Evolutionary conservation across 2,329 filamentous ascomycete species (phyloP).

Genomic region (Colletotrichum chrysophilum): DNA sequence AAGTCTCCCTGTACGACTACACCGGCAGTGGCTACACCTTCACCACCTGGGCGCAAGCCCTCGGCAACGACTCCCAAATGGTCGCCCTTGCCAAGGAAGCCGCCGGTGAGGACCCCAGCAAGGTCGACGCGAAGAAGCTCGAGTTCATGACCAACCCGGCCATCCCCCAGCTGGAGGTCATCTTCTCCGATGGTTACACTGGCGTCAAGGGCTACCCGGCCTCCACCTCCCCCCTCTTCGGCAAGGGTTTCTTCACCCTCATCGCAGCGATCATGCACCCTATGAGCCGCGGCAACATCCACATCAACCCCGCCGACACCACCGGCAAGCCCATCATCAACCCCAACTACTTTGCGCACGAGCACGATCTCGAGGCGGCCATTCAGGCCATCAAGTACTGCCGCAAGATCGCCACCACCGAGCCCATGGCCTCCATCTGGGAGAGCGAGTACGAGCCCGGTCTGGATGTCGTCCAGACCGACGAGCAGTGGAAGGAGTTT

Average conservation of each 20-base stretch:
- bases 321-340: slow-evolving; percentile 35
- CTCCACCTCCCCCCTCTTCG: slow-evolving; percentile 30
- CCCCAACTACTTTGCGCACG: slow-evolving; percentile 31
- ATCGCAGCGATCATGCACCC: slow-evolving; percentile 34
- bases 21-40: slow-evolving; percentile 44
- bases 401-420: slow-evolving; percentile 33
- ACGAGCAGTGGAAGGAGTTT: slow-evolving; percentile 25
- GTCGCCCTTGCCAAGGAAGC: slow-evolving; percentile 37
- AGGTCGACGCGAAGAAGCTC: slow-evolving; percentile 43
- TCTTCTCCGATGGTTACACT: slow-evolving; percentile 50
- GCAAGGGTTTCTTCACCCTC: slow-evolving; percentile 32
- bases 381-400: slow-evolving; percentile 34
- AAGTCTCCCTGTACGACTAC: slow-evolving; percentile 43
- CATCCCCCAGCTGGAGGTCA: slow-evolving; percentile 47
- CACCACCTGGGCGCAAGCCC: slow-evolving; percentile 43
- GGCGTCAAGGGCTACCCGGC: slow-evolving; percentile 41
- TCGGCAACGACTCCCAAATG: slow-evolving; percentile 34
- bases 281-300: slow-evolving; percentile 34
- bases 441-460: slow-evolving; percentile 39
- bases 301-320: slow-evolving; percentile 38
- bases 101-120: slow-evolving; percentile 29
- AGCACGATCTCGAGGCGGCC: slow-evolving; percentile 30
- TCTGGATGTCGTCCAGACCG: slow-evolving; percentile 20
- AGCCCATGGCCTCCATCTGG: slow-evolving; percentile 35
- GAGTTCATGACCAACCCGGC: slow-evolving; percentile 38